Evolutionary conservation across 2,329 filamentous ascomycete genomes (phyloP), one percentile per base, ranked within the genome.

Genomic region (Alternaria incomplexa): DNA sequence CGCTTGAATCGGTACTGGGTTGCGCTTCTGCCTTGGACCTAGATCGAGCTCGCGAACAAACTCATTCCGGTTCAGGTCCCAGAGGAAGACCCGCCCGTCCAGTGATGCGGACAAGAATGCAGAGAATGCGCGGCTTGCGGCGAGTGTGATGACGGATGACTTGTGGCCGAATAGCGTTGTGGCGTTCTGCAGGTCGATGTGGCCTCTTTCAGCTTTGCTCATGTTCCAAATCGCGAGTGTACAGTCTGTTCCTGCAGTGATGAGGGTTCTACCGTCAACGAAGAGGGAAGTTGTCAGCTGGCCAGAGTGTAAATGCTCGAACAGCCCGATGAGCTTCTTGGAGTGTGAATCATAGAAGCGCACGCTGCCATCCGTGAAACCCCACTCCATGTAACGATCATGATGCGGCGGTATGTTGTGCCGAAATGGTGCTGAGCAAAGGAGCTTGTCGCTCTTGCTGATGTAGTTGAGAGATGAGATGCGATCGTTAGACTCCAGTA

Each of bases 301-400:
- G 5, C 94, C 93, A 61, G 95, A 90, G 77, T 99, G 96, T 3
- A 97, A 85, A 75, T 98, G 96, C 79, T 99, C 96, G 75, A 95
- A 97, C 17, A 97, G 86, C 0, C 95, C 95, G 36, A 96, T 88
- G 22, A 91, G 85, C 83, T 93, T 94, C 74, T 92, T 90, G 61
- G 88, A 92, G 69, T 97, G 93, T 51, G 91, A 89, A 58, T 91
- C 88, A 81, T 93, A 97, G 83, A 99, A 98, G 5, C 96, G 91
- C 26, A 99, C 87, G 69, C 93, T 96, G 71, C 92, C 93, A 79
- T 99, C 96, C 1, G 93, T 91, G 72, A 96, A 98, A 1, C 95
- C 95, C 95, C 95, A 98, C 81, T 97, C 93, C 69, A 98, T 87
- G 73, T 93, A 97, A 71, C 93, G 93, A 80, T 98, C 94, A 75